Percentiles rank a stretch among this genome's conserved stretches.
Conservation (phyloP, 352 stramenopile species). For the Globisporangium echinulatum region DNA sequence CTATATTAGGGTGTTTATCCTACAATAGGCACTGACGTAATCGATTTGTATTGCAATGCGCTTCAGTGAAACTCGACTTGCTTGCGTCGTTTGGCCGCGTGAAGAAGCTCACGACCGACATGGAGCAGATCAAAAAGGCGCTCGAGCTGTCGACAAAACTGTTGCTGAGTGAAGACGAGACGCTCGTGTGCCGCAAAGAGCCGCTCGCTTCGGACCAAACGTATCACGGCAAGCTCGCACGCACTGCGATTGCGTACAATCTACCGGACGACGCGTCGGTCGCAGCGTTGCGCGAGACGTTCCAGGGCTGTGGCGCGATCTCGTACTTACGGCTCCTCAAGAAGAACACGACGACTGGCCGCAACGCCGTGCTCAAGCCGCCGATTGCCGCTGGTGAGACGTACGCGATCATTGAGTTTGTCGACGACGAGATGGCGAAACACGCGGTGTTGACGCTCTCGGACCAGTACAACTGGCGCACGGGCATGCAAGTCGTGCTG, state of each 20-base stretch:
- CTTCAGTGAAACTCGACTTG: slow-evolving; percentile 76
- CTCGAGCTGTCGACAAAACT: slow-evolving; percentile 83
- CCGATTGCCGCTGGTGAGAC: slow-evolving; percentile 83
- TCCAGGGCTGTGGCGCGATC: slow-evolving; percentile 78
- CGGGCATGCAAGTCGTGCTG: slow-evolving; percentile 83
- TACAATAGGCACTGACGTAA: too few species aligned
- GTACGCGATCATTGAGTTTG: slow-evolving; percentile 87
- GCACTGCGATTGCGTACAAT: slow-evolving; percentile 85
- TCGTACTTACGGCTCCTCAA: slow-evolving; percentile 84
- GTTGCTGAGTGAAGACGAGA: slow-evolving; percentile 75
- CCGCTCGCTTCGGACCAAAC: slow-evolving; percentile 70
- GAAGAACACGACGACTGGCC: slow-evolving; percentile 81
- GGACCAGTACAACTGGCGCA: slow-evolving; percentile 85
- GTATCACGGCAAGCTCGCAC: slow-evolving; percentile 81
- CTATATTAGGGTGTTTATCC: too few species aligned
- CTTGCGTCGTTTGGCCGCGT: slow-evolving; percentile 79
- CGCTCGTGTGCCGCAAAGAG: slow-evolving; percentile 84
- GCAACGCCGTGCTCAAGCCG: slow-evolving; percentile 84
- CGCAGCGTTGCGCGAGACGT: slow-evolving; percentile 77
- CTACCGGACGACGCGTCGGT: slow-evolving; percentile 82
- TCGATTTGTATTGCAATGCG: neutral
- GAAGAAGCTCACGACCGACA: slow-evolving; percentile 83
- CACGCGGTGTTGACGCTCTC: slow-evolving; percentile 82
- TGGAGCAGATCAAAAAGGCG: slow-evolving; percentile 77
- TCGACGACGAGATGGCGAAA: slow-evolving; percentile 86